Base-by-base conservation (phyloP, 2,329 filamentous ascomycete species). In the Rhynchosporium agropyri region DNA sequence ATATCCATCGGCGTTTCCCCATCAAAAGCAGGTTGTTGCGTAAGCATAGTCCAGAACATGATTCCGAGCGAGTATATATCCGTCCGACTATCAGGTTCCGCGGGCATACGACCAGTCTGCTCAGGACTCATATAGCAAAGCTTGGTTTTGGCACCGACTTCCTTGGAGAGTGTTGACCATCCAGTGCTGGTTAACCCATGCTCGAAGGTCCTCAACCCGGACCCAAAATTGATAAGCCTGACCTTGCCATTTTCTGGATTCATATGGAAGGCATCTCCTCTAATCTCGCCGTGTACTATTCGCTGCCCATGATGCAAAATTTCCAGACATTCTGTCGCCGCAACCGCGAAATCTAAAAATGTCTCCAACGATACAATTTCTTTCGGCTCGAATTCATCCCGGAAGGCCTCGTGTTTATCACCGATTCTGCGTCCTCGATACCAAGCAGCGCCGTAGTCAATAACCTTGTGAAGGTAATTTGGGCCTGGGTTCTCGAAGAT, bases 21-120 rank as follows among this genome's bases (percentile, higher is more conserved):
- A 42, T 89, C 88, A 68, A 95, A 97, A 0, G 92, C 89, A 3
- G 90, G 85, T 70, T 88, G 85, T 33, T 92, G 91, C 1, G 91
- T 90, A 51, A 96, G 79, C 72, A 96, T 84, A 8, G 85, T 91
- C 89, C 92, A 97, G 75, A 97, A 94, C 1, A 97, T 77, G 45
- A 97, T 88, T 3, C 94, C 94, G 0, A 97, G 79, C 0, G 91
- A 93, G 78, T 97, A 97, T 38, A 97, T 96, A 75, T 98, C 94
- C 15, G 94, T 97, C 46, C 94, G 85, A 49, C 85, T 91, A 76
- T 97, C 94, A 1, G 94, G 94, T 75, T 97, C 93, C 3, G 91
- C 92, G 2, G 92, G 91, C 84, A 97, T 89, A 26, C 94, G 88
- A 13, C 94, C 94, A 2, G 94, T 97, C 79, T 97, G 94, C 74